Conservation (phyloP, 192 early-diverging fungal species). For the Phycomyces nitens region DNA sequence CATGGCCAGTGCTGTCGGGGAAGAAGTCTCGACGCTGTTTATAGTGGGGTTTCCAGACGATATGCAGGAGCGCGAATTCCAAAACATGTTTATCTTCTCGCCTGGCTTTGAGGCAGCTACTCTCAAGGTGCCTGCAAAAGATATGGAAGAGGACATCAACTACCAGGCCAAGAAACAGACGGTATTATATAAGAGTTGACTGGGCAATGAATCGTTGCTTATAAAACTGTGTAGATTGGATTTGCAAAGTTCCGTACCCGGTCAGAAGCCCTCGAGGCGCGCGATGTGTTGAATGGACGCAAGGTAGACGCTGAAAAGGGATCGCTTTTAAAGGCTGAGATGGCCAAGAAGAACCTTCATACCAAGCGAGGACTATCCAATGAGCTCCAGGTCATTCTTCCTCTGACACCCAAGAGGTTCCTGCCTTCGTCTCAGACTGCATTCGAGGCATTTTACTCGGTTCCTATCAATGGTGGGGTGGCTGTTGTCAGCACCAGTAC, state of each 20-base stretch:
- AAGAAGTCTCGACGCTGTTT: slow-evolving; percentile 98
- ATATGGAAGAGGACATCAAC: slow-evolving; percentile 53
- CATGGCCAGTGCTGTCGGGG: slow-evolving; percentile 12
- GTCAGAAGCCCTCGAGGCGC: slow-evolving; percentile 84
- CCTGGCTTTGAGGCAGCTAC: slow-evolving; percentile 96
- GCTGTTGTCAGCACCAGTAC: neutral
- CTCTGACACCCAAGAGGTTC: neutral
- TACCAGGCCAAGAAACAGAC: slow-evolving; percentile 76
- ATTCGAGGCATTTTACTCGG: slow-evolving; percentile 37
- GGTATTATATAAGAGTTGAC: slow-evolving; percentile 52
- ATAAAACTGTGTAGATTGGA: slow-evolving; percentile 73
- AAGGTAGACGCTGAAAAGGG: slow-evolving; percentile 79
- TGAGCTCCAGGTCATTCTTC: neutral
- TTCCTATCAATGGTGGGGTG: slow-evolving; percentile 37
- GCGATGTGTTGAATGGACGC: slow-evolving; percentile 83
- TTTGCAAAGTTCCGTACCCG: slow-evolving; percentile 97
- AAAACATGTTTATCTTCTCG: slow-evolving; percentile 98
- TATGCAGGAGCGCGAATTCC: slow-evolving; percentile 97
- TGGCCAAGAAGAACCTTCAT: slow-evolving; percentile 99
- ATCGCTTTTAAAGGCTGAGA: slow-evolving; percentile 91
- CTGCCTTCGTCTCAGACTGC: neutral
- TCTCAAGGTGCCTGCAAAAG: slow-evolving; percentile 80
- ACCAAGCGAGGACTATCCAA: slow-evolving; percentile 67
- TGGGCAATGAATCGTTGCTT: neutral
- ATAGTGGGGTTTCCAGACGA: slow-evolving; percentile 98